phyloP scores from a whole-genome alignment of 768 basidiomycete species.

The Cystobasidium onofrii region DNA sequence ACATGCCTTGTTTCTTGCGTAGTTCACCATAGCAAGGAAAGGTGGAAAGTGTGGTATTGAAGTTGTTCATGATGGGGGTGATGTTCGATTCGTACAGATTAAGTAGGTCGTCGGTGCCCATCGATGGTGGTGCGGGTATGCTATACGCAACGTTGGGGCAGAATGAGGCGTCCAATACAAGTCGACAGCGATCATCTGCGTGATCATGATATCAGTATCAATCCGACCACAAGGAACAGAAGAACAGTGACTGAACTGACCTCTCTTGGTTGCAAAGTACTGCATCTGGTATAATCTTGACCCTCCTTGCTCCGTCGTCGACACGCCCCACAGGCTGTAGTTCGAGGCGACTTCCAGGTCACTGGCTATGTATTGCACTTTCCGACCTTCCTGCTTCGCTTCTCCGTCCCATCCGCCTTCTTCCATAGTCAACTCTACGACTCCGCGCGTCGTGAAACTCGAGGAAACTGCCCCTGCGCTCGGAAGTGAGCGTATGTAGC shows the following conservation, averaged over 20 bases:
- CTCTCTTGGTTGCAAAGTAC: conserved; percentile 66
- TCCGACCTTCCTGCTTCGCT: conserved; percentile 52
- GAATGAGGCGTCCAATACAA: conserved; percentile 4
- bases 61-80: conserved; percentile 56
- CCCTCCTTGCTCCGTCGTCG: conserved; percentile 47
- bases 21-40: conserved; percentile 57
- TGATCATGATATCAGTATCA: not conserved
- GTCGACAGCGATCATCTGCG: conserved; percentile 53
- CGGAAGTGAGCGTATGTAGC: conserved; percentile 24
- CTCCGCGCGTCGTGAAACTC: conserved; percentile 5
- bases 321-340: conserved; percentile 61
- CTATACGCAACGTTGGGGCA: conserved; percentile 39
- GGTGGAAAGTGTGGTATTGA: conserved; percentile 63
- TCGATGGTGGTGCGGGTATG: conserved; percentile 63
- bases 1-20: conserved; percentile 53
- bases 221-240: not conserved
- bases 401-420: conserved; percentile 31
- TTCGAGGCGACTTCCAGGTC: conserved; percentile 61
- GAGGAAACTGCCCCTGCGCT: not conserved
- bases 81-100: conserved; percentile 40
- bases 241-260: conserved; percentile 46
- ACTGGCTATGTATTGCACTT: conserved; percentile 60
- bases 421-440: not conserved
- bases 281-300: conserved; percentile 61
- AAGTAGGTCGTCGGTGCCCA: conserved; percentile 66